These are phyloP conservation scores for Tetrastigma voinierianum DNA, from an alignment of 164 flowering plant species.

Conservation along the genomic window DNA sequence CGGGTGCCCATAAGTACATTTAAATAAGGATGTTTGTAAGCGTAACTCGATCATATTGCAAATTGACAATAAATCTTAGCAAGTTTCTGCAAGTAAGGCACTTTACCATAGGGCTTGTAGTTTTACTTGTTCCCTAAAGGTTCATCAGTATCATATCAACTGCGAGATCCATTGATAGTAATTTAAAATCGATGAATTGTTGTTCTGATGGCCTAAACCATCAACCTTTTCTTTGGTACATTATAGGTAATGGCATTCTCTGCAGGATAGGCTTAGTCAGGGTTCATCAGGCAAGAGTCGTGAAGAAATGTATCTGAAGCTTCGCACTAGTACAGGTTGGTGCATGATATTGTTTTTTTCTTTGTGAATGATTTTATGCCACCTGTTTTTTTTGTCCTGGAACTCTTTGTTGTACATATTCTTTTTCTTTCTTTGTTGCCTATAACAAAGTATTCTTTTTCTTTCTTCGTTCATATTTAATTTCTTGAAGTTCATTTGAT, in stretches of 20 bases:
- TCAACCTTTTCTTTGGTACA: background rate
- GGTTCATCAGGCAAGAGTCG: constrained; percentile 70
- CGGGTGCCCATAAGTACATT: constrained; percentile 88
- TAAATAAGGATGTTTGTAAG: constrained; percentile 74
- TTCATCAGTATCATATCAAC: no score
- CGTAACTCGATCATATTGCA: constrained; percentile 73
- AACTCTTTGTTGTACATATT: no score
- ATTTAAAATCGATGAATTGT: no score
- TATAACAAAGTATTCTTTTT: no score
- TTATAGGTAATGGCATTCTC: constrained; percentile 90
- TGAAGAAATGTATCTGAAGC: constrained; percentile 86
- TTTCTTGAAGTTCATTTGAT: no score
- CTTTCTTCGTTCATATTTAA: no score
- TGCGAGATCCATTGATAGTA: no score
- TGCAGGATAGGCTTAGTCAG: constrained; percentile 91
- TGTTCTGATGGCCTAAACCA: background rate
- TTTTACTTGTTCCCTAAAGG: background rate
- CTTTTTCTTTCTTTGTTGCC: no score
- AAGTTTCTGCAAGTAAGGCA: constrained; percentile 92
- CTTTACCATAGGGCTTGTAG: background rate
- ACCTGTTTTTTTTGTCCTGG: no score
- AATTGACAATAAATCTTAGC: constrained; percentile 90
- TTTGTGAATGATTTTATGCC: no score
- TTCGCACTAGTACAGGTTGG: constrained; percentile 96
- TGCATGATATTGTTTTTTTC: background rate